Evolutionary conservation across 2,329 filamentous ascomycete species (phyloP).

Genomic region (Elsinoe fawcettii): DNA sequence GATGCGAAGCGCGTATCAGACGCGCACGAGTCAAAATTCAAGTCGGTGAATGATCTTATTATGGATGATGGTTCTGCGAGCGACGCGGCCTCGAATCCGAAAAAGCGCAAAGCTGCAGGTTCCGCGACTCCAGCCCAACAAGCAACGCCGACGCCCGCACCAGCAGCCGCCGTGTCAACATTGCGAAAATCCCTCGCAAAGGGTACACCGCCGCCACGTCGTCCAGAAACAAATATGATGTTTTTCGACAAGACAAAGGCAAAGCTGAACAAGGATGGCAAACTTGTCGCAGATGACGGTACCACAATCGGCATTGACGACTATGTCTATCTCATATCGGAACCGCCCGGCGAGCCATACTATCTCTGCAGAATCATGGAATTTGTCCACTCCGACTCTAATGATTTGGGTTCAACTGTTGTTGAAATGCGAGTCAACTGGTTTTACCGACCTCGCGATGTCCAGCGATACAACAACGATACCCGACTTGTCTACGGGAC

Average conservation of each 20-base stretch:
- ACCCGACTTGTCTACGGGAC: constrained; percentile 87
- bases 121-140: constrained; percentile 24
- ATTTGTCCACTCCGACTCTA: constrained; percentile 70
- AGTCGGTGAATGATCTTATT: constrained; percentile 17
- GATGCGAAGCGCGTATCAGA: constrained; percentile 21
- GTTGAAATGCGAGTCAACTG: constrained; percentile 92
- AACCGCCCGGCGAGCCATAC: constrained; percentile 95
- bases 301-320: constrained; percentile 74
- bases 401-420: constrained; percentile 63
- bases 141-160: constrained; percentile 21
- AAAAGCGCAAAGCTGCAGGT: constrained; percentile 75
- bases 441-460: constrained; percentile 96
- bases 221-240: constrained; percentile 73
- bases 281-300: constrained; percentile 83
- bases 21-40: constrained; percentile 14
- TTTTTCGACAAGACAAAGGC: constrained; percentile 68
- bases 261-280: constrained; percentile 60
- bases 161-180: constrained; percentile 19
- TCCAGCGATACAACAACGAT: constrained; percentile 84
- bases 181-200: constrained; percentile 32
- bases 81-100: constrained; percentile 36
- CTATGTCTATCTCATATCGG: constrained; percentile 92
- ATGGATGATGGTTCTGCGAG: constrained; percentile 42
- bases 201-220: constrained; percentile 32
- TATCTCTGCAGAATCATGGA: constrained; percentile 98